Evolutionary conservation across 345 rosid species (phyloP), one percentile per base, ranked within the genome.

Genomic region (Lagerstroemia speciosa): DNA sequence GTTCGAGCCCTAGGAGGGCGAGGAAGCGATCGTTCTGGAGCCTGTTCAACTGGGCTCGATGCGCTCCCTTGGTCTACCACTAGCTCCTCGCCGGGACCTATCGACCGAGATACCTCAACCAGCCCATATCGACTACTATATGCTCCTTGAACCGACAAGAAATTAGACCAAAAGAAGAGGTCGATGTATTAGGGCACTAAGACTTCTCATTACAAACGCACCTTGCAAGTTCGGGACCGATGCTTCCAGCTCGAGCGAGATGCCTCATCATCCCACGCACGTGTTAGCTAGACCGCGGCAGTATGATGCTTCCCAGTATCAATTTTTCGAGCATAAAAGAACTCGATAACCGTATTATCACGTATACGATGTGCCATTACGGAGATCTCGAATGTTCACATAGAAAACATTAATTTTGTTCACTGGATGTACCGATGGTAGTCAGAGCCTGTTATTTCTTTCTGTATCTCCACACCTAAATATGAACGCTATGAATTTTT

Each of bases 11-110:
- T 43, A 36, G 29, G 37, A 50, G 53, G 31, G 52, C 29, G 46
- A 76, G 38, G 73, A 77, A 70, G 73, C 77, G 72, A 16, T 66
- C 66, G 24, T 76, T 71, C 34, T 79, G 85, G 77, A 79, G 69
- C 68, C 69, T 79, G 64, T 29, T 79, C 2, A 37, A 41, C 10
- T 73, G 68, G 72, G 68, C 57, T 19, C 46, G 67, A 34, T 67
- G 75, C 55, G 74, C 26, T 70, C 67, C 80, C 7, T 70, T 68
- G 72, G 67, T 78, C 69, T 71, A 74, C 69, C 71, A 74, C 30
- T 53, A 53, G 60, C 60, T 26, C 26, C n/a, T 14, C 19, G 24
- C 38, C 38, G 38, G 38, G 38, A 9, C 38, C 38, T 36, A 41
- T 41, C 14, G 46, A 14, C 14, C 46, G 8, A 14, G 46, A 41